These are phyloP conservation scores for Salix koriyanagi DNA, from an alignment of 345 rosid genomes.

Conservation along the genomic window DNA sequence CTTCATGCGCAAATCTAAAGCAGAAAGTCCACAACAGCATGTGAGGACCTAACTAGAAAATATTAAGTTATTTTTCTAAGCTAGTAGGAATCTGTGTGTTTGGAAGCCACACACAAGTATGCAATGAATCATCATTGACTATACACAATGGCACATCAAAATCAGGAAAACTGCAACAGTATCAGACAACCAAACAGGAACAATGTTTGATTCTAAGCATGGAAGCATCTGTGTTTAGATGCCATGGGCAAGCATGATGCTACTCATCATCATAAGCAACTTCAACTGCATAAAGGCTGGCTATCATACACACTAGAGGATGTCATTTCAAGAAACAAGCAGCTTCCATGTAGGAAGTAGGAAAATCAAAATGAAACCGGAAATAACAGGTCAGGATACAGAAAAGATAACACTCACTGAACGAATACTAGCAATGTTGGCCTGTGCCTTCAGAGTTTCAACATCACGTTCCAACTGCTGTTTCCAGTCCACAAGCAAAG, in stretches of 20 bases:
- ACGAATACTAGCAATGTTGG: constrained; percentile 64
- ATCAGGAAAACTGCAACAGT: background rate
- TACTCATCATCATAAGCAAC: background rate
- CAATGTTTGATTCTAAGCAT: background rate
- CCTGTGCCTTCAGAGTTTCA: constrained; percentile 79
- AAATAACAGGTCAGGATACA: background rate
- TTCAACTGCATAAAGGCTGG: background rate
- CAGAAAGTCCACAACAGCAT: background rate
- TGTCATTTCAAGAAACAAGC: background rate
- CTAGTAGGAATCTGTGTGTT: background rate
- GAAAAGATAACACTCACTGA: constrained; percentile 46
- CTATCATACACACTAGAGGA: background rate
- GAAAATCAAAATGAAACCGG: background rate
- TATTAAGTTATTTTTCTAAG: background rate
- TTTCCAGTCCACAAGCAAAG: constrained; percentile 91
- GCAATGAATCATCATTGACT: background rate
- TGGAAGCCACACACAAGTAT: background rate
- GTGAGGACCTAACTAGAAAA: background rate
- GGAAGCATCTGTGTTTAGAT: background rate
- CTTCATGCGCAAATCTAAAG: background rate
- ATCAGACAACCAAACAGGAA: background rate
- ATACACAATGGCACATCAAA: background rate
- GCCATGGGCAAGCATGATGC: background rate
- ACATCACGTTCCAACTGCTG: constrained; percentile 85
- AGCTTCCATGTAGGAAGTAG: background rate